Evolutionary conservation across 148 eudicot species (phyloP), one percentile per base, ranked within the genome.

Genomic region (Suaeda aralocaspica): DNA sequence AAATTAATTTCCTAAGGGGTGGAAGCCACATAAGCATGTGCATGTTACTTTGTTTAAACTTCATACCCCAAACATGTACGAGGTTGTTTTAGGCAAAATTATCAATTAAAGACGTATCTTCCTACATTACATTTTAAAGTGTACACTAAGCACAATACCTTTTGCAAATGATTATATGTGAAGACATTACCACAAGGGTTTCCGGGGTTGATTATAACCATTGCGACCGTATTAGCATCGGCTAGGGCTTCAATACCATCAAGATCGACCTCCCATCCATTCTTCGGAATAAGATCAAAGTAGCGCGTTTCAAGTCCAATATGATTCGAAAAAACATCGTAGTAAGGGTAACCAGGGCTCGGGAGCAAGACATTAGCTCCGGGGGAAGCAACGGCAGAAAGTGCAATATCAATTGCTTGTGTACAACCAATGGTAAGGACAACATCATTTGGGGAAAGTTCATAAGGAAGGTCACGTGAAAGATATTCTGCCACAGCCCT

Each of bases 121-220:
- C 8, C 29, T 9, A 42, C n/a, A 22, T 22, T 11, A 0, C 26
- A 39, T 5, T 22, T 71, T 41, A n/a, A n/a, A n/a, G n/a, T n/a
- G n/a, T n/a, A n/a, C n/a, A n/a, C n/a, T n/a, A n/a, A n/a, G n/a
- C n/a, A n/a, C n/a, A n/a, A n/a, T n/a, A 85, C 96, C 96, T 85
- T 77, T 58, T 85, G 69, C 64, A 87, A 61, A 65, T 87, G 92
- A 1, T 84, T 59, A 62, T 65, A 59, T 3, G 87, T 76, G 76
- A 77, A 86, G 53, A 90, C 96, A 78, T 82, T 90, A 22, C 96
- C 96, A 72, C 89, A 85, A 15, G 96, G 96, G 77, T 90, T 90
- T 1, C 92, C 96, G 9, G 96, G 96, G 70, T 87, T 90, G 19
- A 87, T 78, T 25, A 90, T 65, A 52, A 83, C 87, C 79, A 90